phyloP scores from a whole-genome alignment of 163 green algal genomes.

The Trebouxiophyceae sp. region DNA sequence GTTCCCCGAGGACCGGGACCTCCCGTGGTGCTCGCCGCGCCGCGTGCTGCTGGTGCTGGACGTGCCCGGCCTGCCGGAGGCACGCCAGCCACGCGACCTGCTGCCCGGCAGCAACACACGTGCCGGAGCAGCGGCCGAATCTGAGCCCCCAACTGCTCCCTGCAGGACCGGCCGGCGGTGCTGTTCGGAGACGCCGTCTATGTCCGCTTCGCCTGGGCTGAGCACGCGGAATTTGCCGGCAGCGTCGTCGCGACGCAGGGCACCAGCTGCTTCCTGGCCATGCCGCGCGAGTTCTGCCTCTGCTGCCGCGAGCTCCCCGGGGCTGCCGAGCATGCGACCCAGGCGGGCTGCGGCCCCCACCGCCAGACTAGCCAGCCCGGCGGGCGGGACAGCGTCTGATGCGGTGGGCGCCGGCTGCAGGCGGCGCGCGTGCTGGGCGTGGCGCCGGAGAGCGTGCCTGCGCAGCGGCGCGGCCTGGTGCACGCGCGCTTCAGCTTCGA shows the following conservation, averaged over 20 bases:
- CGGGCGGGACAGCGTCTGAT: no score
- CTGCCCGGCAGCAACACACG: no score
- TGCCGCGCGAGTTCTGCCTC: conserved; percentile 21
- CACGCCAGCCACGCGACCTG: no score
- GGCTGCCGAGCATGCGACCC: no score
- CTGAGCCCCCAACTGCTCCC: no score
- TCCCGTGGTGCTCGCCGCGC: neutral
- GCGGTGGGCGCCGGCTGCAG: no score
- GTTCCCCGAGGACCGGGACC: neutral
- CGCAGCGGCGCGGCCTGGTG: conserved; percentile 18
- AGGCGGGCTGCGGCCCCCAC: no score
- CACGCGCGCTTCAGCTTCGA: conserved; percentile 44
- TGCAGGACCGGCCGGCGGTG: conserved; percentile 19
- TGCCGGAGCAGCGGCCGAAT: no score
- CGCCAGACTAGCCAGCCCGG: no score
- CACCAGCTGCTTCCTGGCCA: conserved; percentile 15
- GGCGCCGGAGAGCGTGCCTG: no score
- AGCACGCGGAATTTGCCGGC: conserved; percentile 11
- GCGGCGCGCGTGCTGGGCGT: no score
- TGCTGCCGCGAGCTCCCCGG: neutral
- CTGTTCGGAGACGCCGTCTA: conserved; percentile 28
- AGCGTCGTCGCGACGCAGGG: conserved; percentile 14
- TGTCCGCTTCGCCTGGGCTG: conserved; percentile 9
- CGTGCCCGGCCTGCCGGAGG: conserved; percentile 34
- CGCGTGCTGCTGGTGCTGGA: conserved; percentile 13